A percentile compares a stretch with the other conserved stretches of the same genome.
Evolutionary conservation across 306 rosid genomes (phyloP).

Genomic region (Styphnolobium japonicum): DNA sequence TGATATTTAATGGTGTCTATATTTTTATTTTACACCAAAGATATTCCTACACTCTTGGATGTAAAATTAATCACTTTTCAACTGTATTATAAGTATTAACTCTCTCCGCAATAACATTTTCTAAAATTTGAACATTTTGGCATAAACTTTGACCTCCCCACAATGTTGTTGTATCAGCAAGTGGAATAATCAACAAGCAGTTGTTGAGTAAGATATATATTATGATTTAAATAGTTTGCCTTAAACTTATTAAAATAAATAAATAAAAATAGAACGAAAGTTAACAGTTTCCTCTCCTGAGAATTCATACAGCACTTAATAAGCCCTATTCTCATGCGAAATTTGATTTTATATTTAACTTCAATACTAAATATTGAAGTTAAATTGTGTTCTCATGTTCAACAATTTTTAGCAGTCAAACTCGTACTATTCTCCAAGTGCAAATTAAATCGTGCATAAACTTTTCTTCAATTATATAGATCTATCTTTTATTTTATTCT

Average conservation of each 20-base stretch:
- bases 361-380: too few species aligned
- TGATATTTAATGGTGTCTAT: neutral
- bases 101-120: too few species aligned
- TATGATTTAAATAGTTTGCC: neutral
- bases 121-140: too few species aligned
- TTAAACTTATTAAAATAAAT: neutral
- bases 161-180: neutral
- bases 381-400: neutral
- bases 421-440: neutral
- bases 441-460: neutral
- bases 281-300: neutral
- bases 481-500: neutral
- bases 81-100: too few species aligned
- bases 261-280: neutral
- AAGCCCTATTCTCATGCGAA: neutral
- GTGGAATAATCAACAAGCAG: neutral
- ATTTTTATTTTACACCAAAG: too few species aligned
- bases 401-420: neutral
- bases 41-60: too few species aligned
- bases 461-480: neutral
- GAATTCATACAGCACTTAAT: neutral
- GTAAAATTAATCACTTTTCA: too few species aligned
- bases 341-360: too few species aligned
- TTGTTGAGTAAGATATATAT: neutral
- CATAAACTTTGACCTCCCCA: too few species aligned